A percentile compares a stretch with the other conserved stretches of the same genome.
Conservation (phyloP, 2,329 filamentous ascomycete species). For the Pseudocercospora vitis region DNA sequence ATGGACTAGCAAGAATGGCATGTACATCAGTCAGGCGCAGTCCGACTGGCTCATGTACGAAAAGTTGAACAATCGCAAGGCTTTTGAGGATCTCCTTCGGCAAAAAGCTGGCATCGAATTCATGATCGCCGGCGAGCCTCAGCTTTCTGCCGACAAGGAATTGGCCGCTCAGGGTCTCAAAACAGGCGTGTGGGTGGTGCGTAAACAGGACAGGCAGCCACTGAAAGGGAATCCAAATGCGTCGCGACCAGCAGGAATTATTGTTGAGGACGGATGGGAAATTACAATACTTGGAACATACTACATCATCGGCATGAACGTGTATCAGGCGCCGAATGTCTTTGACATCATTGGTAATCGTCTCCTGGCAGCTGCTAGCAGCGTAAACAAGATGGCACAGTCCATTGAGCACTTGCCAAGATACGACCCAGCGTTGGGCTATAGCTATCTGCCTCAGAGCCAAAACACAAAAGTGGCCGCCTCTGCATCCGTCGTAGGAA, state of each 20-base stretch:
- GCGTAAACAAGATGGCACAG: constrained; percentile 57
- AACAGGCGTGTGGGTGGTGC: constrained; percentile 59
- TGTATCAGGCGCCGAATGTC: constrained; percentile 63
- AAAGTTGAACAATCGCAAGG: constrained; percentile 55
- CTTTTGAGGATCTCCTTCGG: constrained; percentile 56
- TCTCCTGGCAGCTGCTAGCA: constrained; percentile 58
- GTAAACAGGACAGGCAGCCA: constrained; percentile 56
- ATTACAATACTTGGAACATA: constrained; percentile 58
- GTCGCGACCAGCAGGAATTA: constrained; percentile 39
- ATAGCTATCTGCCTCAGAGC: constrained; percentile 53
- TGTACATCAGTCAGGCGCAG: constrained; percentile 54
- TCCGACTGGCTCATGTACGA: constrained; percentile 51
- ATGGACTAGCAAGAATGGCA: constrained; percentile 59
- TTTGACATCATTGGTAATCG: constrained; percentile 55
- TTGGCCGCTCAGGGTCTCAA: constrained; percentile 32
- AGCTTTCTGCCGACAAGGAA: constrained; percentile 47
- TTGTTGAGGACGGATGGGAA: constrained; percentile 49
- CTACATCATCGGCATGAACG: constrained; percentile 60
- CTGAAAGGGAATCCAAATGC: constrained; percentile 36
- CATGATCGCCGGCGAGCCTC: constrained; percentile 59
- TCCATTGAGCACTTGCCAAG: constrained; percentile 54
- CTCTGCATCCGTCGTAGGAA: constrained; percentile 36
- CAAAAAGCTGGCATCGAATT: constrained; percentile 61
- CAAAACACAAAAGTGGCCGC: constrained; percentile 41
- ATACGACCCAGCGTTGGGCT: constrained; percentile 60